Evolutionary conservation across 805 yeast species (phyloP).

Genomic region (Danielia reshetovae): DNA sequence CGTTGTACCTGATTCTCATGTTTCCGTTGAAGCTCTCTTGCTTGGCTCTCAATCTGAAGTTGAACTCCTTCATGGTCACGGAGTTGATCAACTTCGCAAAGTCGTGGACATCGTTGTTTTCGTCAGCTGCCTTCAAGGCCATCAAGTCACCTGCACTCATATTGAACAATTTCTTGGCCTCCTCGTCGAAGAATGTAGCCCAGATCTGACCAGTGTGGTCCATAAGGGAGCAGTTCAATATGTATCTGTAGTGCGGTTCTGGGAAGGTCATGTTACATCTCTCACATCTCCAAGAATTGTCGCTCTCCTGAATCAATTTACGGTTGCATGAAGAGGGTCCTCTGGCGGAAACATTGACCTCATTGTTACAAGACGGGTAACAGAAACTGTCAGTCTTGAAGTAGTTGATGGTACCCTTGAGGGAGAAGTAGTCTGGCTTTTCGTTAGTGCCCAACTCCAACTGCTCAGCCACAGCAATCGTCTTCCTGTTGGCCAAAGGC

Average conservation of each 20-base stretch:
- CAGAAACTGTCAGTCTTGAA: conserved; percentile 73
- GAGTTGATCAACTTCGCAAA: conserved; percentile 45
- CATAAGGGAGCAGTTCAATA: conserved; percentile 68
- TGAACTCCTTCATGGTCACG: conserved; percentile 61
- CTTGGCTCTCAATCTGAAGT: conserved; percentile 75
- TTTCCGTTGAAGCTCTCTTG: conserved; percentile 82
- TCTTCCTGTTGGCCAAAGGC: conserved; percentile 53
- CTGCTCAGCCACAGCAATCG: conserved; percentile 60
- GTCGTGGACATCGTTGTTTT: conserved; percentile 38
- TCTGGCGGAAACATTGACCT: conserved; percentile 31
- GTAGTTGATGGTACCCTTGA: conserved; percentile 71
- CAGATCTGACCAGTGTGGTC: conserved; percentile 83
- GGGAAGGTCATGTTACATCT: conserved; percentile 71
- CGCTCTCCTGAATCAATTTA: conserved; percentile 70
- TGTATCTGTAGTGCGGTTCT: conserved; percentile 75
- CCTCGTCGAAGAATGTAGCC: conserved; percentile 84
- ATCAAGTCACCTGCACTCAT: conserved; percentile 61
- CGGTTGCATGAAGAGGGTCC: conserved; percentile 56
- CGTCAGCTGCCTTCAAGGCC: conserved; percentile 27
- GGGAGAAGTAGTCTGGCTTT: conserved; percentile 70
- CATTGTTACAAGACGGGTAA: conserved; percentile 83
- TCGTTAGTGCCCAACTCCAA: conserved; percentile 72
- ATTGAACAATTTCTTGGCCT: conserved; percentile 66
- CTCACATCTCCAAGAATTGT: conserved; percentile 88
- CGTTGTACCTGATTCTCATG: conserved; percentile 71